These are phyloP conservation scores for Flaveria trinervia DNA, from an alignment of 129 eudicot species.

Conservation along the genomic window DNA sequence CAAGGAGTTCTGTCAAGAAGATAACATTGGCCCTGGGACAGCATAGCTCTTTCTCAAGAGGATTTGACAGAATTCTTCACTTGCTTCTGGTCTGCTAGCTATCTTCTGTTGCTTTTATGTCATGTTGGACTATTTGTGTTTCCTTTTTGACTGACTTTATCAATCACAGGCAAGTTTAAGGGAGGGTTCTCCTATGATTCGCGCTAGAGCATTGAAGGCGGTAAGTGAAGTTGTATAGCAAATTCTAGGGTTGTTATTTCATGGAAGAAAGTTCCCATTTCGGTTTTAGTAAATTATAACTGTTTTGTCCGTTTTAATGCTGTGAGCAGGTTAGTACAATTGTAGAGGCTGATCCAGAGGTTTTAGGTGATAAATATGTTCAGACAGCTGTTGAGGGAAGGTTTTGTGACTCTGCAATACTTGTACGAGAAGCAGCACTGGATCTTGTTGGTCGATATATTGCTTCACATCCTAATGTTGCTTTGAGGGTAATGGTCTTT, in stretches of 20 bases:
- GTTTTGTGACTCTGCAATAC: slow-evolving; percentile 93
- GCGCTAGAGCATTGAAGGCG: slow-evolving; percentile 96
- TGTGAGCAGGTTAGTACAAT: slow-evolving; percentile 85
- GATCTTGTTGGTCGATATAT: slow-evolving; percentile 98
- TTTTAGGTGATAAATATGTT: slow-evolving; percentile 80
- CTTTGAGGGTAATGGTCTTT: slow-evolving; percentile 57
- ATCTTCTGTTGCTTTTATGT: slow-evolving; percentile 19
- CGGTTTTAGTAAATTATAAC: slow-evolving; percentile 18
- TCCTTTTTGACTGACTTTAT: slow-evolving; percentile 7
- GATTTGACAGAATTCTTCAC: slow-evolving; percentile 90
- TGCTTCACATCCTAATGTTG: slow-evolving; percentile 99
- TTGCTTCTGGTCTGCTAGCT: slow-evolving; percentile 77
- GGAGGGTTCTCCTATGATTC: slow-evolving; percentile 92
- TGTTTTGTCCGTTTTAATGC: slow-evolving; percentile 23
- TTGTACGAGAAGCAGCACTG: slow-evolving; percentile 96
- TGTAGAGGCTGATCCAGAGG: slow-evolving; percentile 99
- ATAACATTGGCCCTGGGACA: slow-evolving; percentile 80
- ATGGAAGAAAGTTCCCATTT: background rate
- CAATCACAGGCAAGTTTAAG: slow-evolving; percentile 79
- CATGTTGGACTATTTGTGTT: slow-evolving; percentile 8
- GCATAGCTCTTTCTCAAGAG: slow-evolving; percentile 83
- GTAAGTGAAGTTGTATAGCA: slow-evolving; percentile 56
- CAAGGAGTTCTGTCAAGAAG: slow-evolving; percentile 71
- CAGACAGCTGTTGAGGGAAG: slow-evolving; percentile 99
- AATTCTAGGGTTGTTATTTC: slow-evolving; percentile 11